phyloP scores from a whole-genome alignment of 2,329 filamentous ascomycete genomes.

The Aspergillus eucalypticola region DNA sequence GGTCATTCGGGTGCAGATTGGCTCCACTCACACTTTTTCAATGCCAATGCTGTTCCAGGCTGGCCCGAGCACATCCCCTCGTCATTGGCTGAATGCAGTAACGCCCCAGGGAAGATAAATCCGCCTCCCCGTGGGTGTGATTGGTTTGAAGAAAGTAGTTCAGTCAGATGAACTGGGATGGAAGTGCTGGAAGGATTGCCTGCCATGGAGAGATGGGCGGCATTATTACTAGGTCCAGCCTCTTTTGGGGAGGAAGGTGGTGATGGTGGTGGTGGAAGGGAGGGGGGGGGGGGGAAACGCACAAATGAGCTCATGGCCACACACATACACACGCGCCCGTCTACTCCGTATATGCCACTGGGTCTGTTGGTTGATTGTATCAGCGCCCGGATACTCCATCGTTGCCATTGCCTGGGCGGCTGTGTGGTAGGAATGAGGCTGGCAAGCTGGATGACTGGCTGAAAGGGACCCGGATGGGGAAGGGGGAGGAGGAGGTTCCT shows the following conservation, averaged over 20 bases:
- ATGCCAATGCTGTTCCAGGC: neutral
- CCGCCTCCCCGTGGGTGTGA: slow-evolving; percentile 5
- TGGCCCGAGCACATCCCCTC: slow-evolving; percentile 4
- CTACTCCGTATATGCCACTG: neutral
- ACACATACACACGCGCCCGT: neutral
- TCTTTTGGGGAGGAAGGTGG: too few relatives aligned
- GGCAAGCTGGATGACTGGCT: neutral
- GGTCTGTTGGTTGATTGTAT: neutral
- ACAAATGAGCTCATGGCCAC: slow-evolving; percentile 6
- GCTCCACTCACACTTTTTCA: neutral
- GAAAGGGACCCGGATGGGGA: neutral
- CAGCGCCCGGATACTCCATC: neutral
- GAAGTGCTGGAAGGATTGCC: neutral
- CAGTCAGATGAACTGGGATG: neutral
- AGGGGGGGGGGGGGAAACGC: neutral
- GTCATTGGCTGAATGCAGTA: slow-evolving; percentile 7
- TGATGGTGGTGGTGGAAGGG: neutral
- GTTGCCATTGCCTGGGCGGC: too few relatives aligned
- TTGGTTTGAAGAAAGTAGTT: neutral
- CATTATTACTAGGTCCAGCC: neutral
- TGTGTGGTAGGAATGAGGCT: slow-evolving; percentile 8
- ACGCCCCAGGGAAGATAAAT: slow-evolving; percentile 10
- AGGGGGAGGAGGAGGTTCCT: neutral
- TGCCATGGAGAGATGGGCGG: neutral
- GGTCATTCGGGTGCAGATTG: slow-evolving; percentile 9